Percentiles rank a stretch among this genome's conserved stretches.
phyloP scores from a whole-genome alignment of 1,139 yeast genomes.

The Lizanozyma gosingica region DNA sequence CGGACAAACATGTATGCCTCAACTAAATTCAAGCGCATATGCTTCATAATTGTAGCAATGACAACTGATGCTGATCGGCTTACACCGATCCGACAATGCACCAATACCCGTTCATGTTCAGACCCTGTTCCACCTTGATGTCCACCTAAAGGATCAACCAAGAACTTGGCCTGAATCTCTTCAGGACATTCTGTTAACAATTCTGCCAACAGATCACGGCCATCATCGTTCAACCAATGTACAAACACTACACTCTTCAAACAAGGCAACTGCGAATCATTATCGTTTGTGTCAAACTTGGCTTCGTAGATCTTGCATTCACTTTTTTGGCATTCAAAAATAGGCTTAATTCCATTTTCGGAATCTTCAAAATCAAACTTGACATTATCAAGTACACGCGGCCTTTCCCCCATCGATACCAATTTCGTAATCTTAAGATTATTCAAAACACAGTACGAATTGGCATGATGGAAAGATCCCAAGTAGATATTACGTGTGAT shows the following conservation, averaged over 20 bases:
- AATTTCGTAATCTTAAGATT: conserved; percentile 17
- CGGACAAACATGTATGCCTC: conserved; percentile 75
- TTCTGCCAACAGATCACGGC: conserved; percentile 27
- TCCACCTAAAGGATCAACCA: conserved; percentile 12
- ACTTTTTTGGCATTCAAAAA: conserved; percentile 18
- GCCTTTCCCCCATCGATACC: conserved; percentile 31
- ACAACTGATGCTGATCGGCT: conserved; percentile 86
- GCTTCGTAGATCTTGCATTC: conserved; percentile 22
- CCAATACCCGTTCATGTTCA: conserved; percentile 44
- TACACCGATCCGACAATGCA: conserved; percentile 89
- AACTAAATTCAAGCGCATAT: conserved; percentile 53
- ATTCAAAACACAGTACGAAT: conserved; percentile 21
- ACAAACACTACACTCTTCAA: conserved; percentile 23
- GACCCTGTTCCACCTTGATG: conserved; percentile 4
- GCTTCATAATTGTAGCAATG: conserved; percentile 82
- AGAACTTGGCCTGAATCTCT: conserved; percentile 20
- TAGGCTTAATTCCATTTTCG: conserved; percentile 14
- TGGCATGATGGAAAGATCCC: conserved; percentile 30
- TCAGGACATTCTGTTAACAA: conserved; percentile 24
- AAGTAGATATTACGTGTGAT: conserved; percentile 22
- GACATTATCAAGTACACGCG: conserved; percentile 18
- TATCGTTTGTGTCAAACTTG: conserved; percentile 9
- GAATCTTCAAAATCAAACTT: conserved; percentile 14
- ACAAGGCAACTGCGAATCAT: conserved; percentile 11
- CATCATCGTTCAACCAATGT: conserved; percentile 32